A percentile compares a stretch with the other conserved stretches of the same genome.
These are phyloP conservation scores for Cercospora nicotianae DNA, from an alignment of 2,329 filamentous ascomycete species.

Conservation along the genomic window DNA sequence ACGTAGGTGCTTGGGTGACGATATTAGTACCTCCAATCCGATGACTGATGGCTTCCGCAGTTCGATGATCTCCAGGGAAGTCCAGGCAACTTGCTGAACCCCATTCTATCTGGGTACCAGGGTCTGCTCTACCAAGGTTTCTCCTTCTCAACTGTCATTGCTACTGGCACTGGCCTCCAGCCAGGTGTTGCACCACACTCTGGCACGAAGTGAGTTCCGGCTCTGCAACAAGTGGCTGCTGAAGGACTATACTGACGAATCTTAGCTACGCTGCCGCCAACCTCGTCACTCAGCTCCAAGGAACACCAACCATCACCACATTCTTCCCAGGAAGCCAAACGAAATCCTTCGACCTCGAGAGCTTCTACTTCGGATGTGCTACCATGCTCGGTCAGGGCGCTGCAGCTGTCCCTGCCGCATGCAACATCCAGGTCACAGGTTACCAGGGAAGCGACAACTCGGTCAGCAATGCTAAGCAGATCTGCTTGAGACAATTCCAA, in stretches of 20 bases:
- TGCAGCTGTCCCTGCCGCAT: constrained; percentile 1
- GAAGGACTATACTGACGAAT: not conserved
- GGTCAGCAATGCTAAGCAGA: constrained; percentile 10
- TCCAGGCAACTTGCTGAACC: constrained; percentile 3
- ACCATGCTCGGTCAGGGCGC: not conserved
- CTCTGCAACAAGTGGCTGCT: not conserved
- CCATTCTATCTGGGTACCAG: constrained; percentile 3
- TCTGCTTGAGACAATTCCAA: constrained; percentile 13
- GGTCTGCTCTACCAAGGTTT: constrained; percentile 3
- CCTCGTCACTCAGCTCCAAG: not conserved
- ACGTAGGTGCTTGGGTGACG: not conserved
- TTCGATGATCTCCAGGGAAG: constrained; percentile 3
- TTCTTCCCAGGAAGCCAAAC: not conserved
- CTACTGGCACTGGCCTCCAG: constrained; percentile 1
- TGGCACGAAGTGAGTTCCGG: not conserved
- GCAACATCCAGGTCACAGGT: constrained; percentile 10
- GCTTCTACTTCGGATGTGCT: constrained; percentile 15
- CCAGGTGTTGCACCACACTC: constrained; percentile 4
- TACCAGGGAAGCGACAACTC: constrained; percentile 16
- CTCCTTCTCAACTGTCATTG: constrained; percentile 7
- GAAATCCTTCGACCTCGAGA: constrained; percentile 10
- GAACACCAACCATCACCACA: constrained; percentile 7
- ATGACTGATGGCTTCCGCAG: not conserved
- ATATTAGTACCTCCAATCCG: too few relatives aligned
- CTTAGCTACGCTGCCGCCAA: constrained; percentile 6